Conservation (phyloP, 305 asterid genomes). For the Plantago coronopus region DNA sequence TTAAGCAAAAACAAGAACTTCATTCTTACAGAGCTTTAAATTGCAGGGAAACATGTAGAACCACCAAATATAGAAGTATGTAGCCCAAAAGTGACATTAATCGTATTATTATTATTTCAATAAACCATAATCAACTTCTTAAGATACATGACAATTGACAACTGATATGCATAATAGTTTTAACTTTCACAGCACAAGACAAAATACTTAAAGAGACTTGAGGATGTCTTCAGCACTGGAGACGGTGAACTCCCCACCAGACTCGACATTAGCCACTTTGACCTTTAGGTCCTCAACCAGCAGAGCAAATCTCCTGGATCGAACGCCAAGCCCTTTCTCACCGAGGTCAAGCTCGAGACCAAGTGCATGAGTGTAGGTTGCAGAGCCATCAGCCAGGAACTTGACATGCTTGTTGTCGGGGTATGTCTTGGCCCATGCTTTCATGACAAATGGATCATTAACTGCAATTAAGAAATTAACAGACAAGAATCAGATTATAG, state of each 20-base stretch:
- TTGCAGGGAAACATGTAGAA: too few relatives aligned
- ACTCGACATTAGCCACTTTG: slow-evolving; percentile 64
- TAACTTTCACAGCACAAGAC: background rate
- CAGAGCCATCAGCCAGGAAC: slow-evolving; percentile 86
- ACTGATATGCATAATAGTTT: background rate
- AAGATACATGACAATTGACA: background rate
- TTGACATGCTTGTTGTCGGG: slow-evolving; percentile 73
- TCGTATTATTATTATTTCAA: too few relatives aligned
- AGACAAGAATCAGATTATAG: slow-evolving; percentile 4
- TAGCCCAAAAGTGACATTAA: too few relatives aligned
- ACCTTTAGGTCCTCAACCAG: slow-evolving; percentile 77
- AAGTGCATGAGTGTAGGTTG: slow-evolving; percentile 60
- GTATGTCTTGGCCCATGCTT: slow-evolving; percentile 91
- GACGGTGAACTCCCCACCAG: slow-evolving; percentile 84
- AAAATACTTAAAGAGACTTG: slow-evolving; percentile 56
- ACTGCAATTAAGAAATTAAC: slow-evolving; percentile 35
- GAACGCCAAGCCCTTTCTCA: slow-evolving; percentile 75
- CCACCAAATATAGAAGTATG: too few relatives aligned
- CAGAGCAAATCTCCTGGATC: slow-evolving; percentile 76
- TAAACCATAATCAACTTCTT: too few relatives aligned
- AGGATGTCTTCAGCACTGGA: slow-evolving; percentile 83
- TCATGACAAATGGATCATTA: slow-evolving; percentile 93
- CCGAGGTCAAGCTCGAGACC: slow-evolving; percentile 80
- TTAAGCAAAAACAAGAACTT: too few relatives aligned
- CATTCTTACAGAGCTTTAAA: too few relatives aligned